These are phyloP conservation scores for Lichtheimia ramosa DNA, from an alignment of 371 early-diverging fungal species.

Conservation along the genomic window DNA sequence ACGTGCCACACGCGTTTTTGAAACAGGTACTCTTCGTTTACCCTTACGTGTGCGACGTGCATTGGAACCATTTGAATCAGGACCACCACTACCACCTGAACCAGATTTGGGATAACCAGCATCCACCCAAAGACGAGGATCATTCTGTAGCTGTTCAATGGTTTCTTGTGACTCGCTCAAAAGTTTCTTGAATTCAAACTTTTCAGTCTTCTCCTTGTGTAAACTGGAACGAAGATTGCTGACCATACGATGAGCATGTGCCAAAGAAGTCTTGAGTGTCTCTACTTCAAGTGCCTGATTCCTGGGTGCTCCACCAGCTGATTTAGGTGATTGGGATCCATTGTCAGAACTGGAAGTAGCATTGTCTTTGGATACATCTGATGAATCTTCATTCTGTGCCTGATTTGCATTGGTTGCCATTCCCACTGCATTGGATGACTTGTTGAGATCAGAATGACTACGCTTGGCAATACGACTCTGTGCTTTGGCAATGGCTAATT, in stretches of 20 bases:
- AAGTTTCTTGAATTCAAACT: slow-evolving; percentile 63
- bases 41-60: slow-evolving; percentile 14
- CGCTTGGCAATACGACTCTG: slow-evolving; percentile 41
- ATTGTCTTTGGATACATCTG: slow-evolving; percentile 21
- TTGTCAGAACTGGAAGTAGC: slow-evolving; percentile 12
- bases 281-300: slow-evolving; percentile 48
- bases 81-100: slow-evolving; percentile 3
- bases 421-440: slow-evolving; percentile 22
- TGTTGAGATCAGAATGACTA: slow-evolving; percentile 32
- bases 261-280: slow-evolving; percentile 42
- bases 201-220: slow-evolving; percentile 56
- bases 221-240: slow-evolving; percentile 43
- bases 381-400: slow-evolving; percentile 24
- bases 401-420: too few relatives aligned
- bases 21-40: slow-evolving; percentile 16
- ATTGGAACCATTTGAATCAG: background rate
- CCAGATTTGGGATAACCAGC: slow-evolving; percentile 18
- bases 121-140: slow-evolving; percentile 50
- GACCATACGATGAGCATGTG: slow-evolving; percentile 52
- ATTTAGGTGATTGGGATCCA: slow-evolving; percentile 20
- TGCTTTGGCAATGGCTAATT: slow-evolving; percentile 52
- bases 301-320: slow-evolving; percentile 24
- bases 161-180: slow-evolving; percentile 62
- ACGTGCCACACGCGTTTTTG: slow-evolving; percentile 17
- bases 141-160: slow-evolving; percentile 61